phyloP scores from a whole-genome alignment of 2,329 filamentous ascomycete species.

The Cladobotryum mycophilum region DNA sequence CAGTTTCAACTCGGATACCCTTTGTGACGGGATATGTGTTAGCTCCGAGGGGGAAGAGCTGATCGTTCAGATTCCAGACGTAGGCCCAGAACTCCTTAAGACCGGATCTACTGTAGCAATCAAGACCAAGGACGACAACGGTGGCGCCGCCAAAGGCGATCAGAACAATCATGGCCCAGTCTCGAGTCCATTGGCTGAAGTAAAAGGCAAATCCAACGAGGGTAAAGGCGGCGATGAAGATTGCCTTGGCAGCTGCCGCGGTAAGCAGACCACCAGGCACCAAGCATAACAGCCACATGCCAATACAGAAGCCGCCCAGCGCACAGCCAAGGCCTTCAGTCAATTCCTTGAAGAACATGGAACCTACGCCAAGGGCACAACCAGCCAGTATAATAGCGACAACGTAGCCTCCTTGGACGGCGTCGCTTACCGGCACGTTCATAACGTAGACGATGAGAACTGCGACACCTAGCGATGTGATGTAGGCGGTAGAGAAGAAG shows the following conservation, averaged over 20 bases:
- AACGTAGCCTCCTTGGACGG: constrained; percentile 79
- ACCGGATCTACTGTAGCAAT: constrained; percentile 84
- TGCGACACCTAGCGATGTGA: constrained; percentile 65
- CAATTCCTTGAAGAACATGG: constrained; percentile 76
- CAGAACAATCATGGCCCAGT: constrained; percentile 67
- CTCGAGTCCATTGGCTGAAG: constrained; percentile 70
- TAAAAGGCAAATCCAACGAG: constrained; percentile 65
- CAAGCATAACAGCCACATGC: constrained; percentile 85
- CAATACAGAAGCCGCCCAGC: constrained; percentile 77
- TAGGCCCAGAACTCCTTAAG: constrained; percentile 96
- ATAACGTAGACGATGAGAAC: constrained; percentile 87
- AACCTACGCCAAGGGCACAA: constrained; percentile 62
- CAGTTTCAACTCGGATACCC: constrained; percentile 80
- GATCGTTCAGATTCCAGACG: constrained; percentile 74
- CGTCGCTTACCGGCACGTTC: constrained; percentile 66
- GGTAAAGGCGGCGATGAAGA: constrained; percentile 71
- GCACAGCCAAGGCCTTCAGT: constrained; percentile 76
- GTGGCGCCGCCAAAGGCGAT: constrained; percentile 81
- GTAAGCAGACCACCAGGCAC: constrained; percentile 68
- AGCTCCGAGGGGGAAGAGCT: constrained; percentile 71
- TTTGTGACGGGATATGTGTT: constrained; percentile 79
- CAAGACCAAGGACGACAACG: constrained; percentile 72
- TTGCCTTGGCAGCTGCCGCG: constrained; percentile 55
- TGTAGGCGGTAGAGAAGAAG: constrained; percentile 71
- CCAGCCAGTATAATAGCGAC: constrained; percentile 71